Conservation (phyloP, 495 filamentous ascomycete species). For the Xanthoparmelia taractica region DNA sequence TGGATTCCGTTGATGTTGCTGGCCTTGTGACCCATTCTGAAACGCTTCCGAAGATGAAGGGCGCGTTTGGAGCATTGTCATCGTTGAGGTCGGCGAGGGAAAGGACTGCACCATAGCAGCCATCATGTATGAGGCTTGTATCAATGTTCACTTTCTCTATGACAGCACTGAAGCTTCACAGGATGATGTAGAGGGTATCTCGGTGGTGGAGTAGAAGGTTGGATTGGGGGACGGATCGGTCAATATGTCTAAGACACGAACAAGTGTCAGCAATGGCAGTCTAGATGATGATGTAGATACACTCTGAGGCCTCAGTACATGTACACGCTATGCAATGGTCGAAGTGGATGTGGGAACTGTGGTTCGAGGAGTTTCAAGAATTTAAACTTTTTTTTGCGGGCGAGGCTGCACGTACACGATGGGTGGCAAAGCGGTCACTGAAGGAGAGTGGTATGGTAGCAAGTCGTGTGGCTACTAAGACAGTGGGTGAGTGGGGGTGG, state of each 20-base stretch:
- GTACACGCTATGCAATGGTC: conserved; percentile 1
- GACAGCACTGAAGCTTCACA: conserved; percentile 10
- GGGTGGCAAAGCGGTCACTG: conserved; percentile 5
- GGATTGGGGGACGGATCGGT: background rate
- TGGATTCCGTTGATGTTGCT: conserved; percentile 49
- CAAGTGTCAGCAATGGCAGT: conserved; percentile 8
- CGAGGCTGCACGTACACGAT: conserved; percentile 14
- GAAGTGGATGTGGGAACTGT: conserved; percentile 5
- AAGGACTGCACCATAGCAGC: conserved; percentile 89
- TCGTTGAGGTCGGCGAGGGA: conserved; percentile 69
- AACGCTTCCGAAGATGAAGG: conserved; percentile 66
- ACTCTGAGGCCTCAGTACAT: background rate
- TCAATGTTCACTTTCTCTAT: background rate
- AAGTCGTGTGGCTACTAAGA: conserved; percentile 12
- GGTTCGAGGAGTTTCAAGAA: conserved; percentile 3
- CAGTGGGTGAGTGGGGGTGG: conserved; percentile 14
- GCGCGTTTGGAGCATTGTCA: conserved; percentile 75
- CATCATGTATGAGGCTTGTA: conserved; percentile 44
- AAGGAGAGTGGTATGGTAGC: conserved; percentile 6
- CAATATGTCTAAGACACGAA: conserved; percentile 9
- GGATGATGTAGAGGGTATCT: conserved; percentile 7
- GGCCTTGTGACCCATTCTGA: conserved; percentile 43
- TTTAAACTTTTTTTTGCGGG: no score
- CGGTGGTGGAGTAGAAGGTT: background rate
- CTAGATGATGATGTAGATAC: background rate